phyloP scores from a whole-genome alignment of 345 rosid species.

The Camelina laxa region DNA sequence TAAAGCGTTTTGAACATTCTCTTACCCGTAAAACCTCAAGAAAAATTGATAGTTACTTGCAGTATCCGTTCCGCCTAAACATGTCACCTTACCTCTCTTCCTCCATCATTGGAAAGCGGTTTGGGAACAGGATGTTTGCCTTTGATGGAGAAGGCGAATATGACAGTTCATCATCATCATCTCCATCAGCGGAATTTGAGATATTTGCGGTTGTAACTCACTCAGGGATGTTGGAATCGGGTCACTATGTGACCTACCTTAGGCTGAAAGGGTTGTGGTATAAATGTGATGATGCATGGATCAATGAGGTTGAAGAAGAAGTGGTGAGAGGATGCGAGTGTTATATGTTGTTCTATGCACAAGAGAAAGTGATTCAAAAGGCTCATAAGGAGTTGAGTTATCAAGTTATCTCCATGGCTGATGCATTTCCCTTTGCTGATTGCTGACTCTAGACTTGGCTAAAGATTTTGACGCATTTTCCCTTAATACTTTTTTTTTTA shows the following conservation, averaged over 20 bases:
- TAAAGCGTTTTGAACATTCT: constrained; percentile 91
- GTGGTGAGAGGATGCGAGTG: constrained; percentile 86
- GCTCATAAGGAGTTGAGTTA: constrained; percentile 47
- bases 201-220: constrained; percentile 86
- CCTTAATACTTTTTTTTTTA: constrained; percentile 29
- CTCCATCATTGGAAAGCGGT: constrained; percentile 69
- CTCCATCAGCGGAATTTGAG: constrained; percentile 63
- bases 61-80: constrained; percentile 82
- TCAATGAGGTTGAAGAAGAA: constrained; percentile 82
- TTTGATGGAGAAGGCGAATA: constrained; percentile 63
- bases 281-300: constrained; percentile 94
- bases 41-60: constrained; percentile 78
- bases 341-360: constrained; percentile 89
- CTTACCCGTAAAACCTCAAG: constrained; percentile 61
- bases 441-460: constrained; percentile 56
- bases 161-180: constrained; percentile 45
- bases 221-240: constrained; percentile 82
- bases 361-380: constrained; percentile 58
- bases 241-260: constrained; percentile 84
- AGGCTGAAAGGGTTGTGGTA: constrained; percentile 81
- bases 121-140: constrained; percentile 68
- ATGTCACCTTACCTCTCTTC: constrained; percentile 84
- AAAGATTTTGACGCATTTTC: constrained; percentile 40
- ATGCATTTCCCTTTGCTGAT: constrained; percentile 52
- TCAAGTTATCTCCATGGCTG: constrained; percentile 44